Base-by-base conservation (phyloP, 176 grass and related monocot species). In the Panicum miliaceum region DNA sequence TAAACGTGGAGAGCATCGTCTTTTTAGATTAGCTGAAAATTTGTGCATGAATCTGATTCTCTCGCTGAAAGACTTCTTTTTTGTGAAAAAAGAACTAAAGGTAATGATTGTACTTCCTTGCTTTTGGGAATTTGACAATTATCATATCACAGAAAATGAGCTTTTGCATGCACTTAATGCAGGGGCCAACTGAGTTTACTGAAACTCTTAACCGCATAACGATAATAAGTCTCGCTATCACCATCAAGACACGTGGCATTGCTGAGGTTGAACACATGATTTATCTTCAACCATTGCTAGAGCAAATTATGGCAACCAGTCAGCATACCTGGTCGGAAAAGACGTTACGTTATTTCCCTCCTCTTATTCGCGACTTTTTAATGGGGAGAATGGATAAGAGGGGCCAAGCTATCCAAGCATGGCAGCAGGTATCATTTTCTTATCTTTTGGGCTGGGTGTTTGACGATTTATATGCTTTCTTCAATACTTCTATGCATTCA, bases 41-140 rank as follows among this genome's bases (percentile, higher is more conserved):
- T 85, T 98, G 79, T 98, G 96, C 83, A 95, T 98, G 93, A 98
- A 98, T 82, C 81, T 98, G 88, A 98, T 98, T 91, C 96, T 98
- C 63, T 98, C 96, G 47, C 87, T 95, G 74, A 88, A 94, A 76
- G 96, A 98, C 77, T 98, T 98, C 81, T 98, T 98, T 88, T 76
- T 98, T 81, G 96, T 98, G 65, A 98, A 98, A 82, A 98, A 98
- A 80, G 96, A 98, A 83, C 76, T 98, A 32, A 98, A 98, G 96
- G 96, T 98, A 86, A 79, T 58, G 62, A 25, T 50, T 57, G 45
- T 85, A 68, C 53, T 32, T 22, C 22, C 46, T 84, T 89, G 23
- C 67, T 41, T 71, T 75, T 46, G 6, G 3, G 74, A 79, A 60
- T 86, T 79, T 20, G 12, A 6, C 45, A 78, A 37, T 74, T 47